These are phyloP conservation scores for Torulaspora maleeae DNA, from an alignment of 805 yeast species.

Conservation along the genomic window DNA sequence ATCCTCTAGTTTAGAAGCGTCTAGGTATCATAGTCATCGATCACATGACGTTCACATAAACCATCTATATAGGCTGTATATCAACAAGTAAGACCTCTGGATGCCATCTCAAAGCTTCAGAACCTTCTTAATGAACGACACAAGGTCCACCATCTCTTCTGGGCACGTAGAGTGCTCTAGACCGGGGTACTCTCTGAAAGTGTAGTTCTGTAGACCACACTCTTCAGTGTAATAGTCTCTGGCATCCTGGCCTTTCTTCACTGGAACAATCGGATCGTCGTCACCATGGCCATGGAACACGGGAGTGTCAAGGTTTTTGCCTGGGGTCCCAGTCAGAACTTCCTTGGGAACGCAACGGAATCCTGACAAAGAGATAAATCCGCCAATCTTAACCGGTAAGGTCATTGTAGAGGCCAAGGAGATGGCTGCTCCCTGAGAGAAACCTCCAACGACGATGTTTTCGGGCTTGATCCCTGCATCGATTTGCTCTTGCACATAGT, in stretches of 20 bases:
- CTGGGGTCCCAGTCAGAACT: slow-evolving; percentile 22
- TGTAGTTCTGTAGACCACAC: slow-evolving; percentile 43
- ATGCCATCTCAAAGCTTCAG: background rate
- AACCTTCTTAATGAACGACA: slow-evolving; percentile 40
- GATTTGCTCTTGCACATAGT: slow-evolving; percentile 49
- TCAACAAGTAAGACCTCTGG: background rate
- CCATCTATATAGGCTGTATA: background rate
- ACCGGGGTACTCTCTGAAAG: slow-evolving; percentile 54
- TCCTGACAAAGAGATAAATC: slow-evolving; percentile 73
- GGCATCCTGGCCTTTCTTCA: slow-evolving; percentile 35
- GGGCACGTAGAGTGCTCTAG: slow-evolving; percentile 65
- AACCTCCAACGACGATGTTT: slow-evolving; percentile 86
- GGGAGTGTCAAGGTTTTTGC: slow-evolving; percentile 60
- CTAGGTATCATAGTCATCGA: background rate
- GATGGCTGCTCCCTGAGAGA: slow-evolving; percentile 89
- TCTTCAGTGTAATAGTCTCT: slow-evolving; percentile 39
- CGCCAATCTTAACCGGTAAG: slow-evolving; percentile 64
- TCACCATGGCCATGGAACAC: slow-evolving; percentile 88
- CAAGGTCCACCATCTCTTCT: slow-evolving; percentile 58
- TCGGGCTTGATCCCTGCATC: slow-evolving; percentile 52
- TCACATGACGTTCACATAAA: slow-evolving; percentile 7
- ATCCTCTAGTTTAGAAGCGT: background rate
- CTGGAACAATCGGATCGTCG: slow-evolving; percentile 58
- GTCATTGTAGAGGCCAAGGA: slow-evolving; percentile 57
- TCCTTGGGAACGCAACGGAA: slow-evolving; percentile 44